These are phyloP conservation scores for Immersiporthe knoxdaviesiana DNA, from an alignment of 2,329 filamentous ascomycete genomes.

Conservation along the genomic window DNA sequence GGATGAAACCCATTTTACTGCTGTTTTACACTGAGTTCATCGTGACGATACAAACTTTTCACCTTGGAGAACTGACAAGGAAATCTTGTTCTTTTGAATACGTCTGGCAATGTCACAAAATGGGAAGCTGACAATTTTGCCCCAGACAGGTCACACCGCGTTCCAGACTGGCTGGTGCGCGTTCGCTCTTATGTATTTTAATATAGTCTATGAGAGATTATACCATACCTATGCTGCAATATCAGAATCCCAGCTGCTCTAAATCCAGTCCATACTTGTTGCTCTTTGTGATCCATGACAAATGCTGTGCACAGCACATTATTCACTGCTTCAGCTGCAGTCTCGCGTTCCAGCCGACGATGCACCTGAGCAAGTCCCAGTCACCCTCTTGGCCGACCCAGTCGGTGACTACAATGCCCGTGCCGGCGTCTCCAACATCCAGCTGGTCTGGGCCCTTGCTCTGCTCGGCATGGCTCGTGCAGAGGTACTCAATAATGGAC, in stretches of 20 bases:
- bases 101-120: neutral
- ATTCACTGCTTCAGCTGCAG: slow-evolving; percentile 49
- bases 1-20: slow-evolving; percentile 54
- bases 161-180: neutral
- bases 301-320: neutral
- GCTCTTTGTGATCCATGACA: neutral
- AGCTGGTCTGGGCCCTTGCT: slow-evolving; percentile 54
- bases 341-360: slow-evolving; percentile 88
- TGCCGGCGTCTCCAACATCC: slow-evolving; percentile 70
- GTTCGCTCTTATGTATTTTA: slow-evolving; percentile 17
- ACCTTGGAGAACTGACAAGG: slow-evolving; percentile 66
- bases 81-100: slow-evolving; percentile 30
- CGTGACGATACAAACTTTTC: slow-evolving; percentile 58
- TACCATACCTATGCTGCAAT: neutral
- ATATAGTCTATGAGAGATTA: slow-evolving; percentile 1
- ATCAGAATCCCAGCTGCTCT: neutral
- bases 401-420: slow-evolving; percentile 89
- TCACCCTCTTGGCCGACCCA: slow-evolving; percentile 87
- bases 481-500: slow-evolving; percentile 66
- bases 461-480: slow-evolving; percentile 57
- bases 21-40: slow-evolving; percentile 56
- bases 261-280: neutral
- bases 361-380: slow-evolving; percentile 86
- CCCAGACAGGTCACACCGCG: neutral
- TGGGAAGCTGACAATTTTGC: slow-evolving; percentile 14